These are phyloP conservation scores for Pseudogymnoascus destructans DNA, from an alignment of 2,329 filamentous ascomycete species.

Conservation along the genomic window DNA sequence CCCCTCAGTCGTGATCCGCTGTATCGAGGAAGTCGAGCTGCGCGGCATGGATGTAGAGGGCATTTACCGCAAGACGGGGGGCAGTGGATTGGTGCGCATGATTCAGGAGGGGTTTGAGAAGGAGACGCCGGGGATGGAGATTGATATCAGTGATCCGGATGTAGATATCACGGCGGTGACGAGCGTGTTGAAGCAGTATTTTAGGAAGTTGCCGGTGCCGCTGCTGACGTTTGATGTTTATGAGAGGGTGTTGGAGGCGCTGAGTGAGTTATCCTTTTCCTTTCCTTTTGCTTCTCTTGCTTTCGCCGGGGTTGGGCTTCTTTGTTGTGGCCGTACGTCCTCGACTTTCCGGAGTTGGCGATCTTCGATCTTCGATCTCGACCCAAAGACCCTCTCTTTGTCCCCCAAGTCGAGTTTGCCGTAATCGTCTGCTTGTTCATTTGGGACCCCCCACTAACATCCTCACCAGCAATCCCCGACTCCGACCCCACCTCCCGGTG, in stretches of 20 bases:
- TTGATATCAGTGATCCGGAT: constrained; percentile 84
- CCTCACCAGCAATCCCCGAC: constrained; percentile 44
- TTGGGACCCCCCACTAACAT: constrained; percentile 20
- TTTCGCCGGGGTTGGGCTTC: background rate
- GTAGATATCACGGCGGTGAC: constrained; percentile 95
- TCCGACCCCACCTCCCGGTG: constrained; percentile 55
- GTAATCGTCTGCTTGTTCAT: too few relatives aligned
- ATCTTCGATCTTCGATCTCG: background rate
- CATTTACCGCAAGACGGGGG: constrained; percentile 95
- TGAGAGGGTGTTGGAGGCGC: constrained; percentile 72
- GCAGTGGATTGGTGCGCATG: constrained; percentile 76
- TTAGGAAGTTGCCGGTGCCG: constrained; percentile 80
- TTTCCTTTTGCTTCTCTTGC: background rate
- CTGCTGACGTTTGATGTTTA: constrained; percentile 89
- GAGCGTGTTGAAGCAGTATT: constrained; percentile 92
- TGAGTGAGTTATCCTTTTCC: constrained; percentile 38
- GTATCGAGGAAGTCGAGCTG: constrained; percentile 91
- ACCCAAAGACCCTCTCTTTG: background rate
- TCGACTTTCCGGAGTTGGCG: background rate
- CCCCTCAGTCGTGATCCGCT: constrained; percentile 79
- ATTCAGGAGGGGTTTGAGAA: constrained; percentile 89
- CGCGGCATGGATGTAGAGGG: constrained; percentile 96
- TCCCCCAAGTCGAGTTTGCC: background rate
- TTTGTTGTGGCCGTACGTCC: background rate
- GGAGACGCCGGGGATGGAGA: constrained; percentile 40